Base-by-base conservation (phyloP, 1,284 basidiomycete species). In the Mycosarcoma mackinlayi region DNA sequence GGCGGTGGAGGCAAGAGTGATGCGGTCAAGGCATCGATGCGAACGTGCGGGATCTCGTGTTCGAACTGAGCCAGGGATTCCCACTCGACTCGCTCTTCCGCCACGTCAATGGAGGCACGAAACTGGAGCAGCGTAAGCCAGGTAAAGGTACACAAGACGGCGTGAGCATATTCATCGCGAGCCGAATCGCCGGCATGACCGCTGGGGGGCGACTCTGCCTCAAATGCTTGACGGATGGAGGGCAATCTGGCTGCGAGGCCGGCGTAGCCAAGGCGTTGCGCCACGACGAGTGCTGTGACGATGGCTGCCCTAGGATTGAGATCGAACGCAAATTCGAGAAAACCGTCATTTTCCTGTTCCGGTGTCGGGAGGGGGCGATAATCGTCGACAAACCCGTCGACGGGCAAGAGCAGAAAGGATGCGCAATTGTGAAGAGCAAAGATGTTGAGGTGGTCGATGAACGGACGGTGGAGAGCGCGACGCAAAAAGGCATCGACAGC, bases 81-180 rank as follows among this genome's bases (percentile, higher is more conserved):
- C 67, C 67, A 71, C 21, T 71, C 67, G 45, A 63, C 31, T 10
- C 67, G 57, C 7, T 71, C 67, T 35, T 71, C 67, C 9, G 67
- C 67, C 14, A 71, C 53, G 41, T 71, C 67, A 30, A 71, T 54
- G 9, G 67, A 58, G 14, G 58, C 44, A 23, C 67, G 67, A 23
- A 61, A 62, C 6, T 71, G 67, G 6, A 65, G 50, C 3, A 71
- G 40, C 4, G 57, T 50, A 30, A 71, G 49, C 67, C 67, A 71
- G 1, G 66, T 70, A 41, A 64, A 70, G 19, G 56, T 64, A 46
- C 55, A 63, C 31, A 63, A 33, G 25, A 70, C 60, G 11, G 66
- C 66, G n/a, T 70, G 60, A 0, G 61, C 66, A 16, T 51, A 60
- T n/a, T 64, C 60, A 40, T 70, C 66, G 23, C 56, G 54, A 11